phyloP scores from a whole-genome alignment of 495 filamentous ascomycete species.

The Monascus purpureus region DNA sequence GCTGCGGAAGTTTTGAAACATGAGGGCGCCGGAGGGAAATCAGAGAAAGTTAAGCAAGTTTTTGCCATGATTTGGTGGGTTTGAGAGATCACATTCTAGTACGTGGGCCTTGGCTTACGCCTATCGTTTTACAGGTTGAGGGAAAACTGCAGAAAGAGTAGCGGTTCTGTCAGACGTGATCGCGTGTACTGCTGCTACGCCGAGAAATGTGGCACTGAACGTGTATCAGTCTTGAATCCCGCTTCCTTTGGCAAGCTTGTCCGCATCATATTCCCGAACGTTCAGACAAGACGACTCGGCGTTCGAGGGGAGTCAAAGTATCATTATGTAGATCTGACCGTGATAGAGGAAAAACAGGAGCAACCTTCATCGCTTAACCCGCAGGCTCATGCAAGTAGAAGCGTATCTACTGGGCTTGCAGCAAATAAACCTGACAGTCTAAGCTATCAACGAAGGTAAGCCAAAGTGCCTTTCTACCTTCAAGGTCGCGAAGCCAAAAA shows the following conservation, averaged over 20 bases:
- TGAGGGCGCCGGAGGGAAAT: slow-evolving; percentile 55
- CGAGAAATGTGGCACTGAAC: slow-evolving; percentile 74
- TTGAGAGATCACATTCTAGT: background rate
- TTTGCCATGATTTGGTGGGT: slow-evolving; percentile 94
- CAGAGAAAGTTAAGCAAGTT: slow-evolving; percentile 89
- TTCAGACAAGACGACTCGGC: slow-evolving; percentile 82
- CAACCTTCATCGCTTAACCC: slow-evolving; percentile 16
- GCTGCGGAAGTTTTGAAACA: slow-evolving; percentile 65
- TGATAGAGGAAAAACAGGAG: slow-evolving; percentile 41
- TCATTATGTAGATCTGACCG: slow-evolving; percentile 81
- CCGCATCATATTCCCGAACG: slow-evolving; percentile 83
- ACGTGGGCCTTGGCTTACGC: background rate
- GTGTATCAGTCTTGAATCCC: slow-evolving; percentile 85
- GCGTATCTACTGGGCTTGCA: slow-evolving; percentile 5
- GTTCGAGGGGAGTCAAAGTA: slow-evolving; percentile 97
- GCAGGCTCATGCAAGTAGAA: slow-evolving; percentile 12
- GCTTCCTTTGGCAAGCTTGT: slow-evolving; percentile 97
- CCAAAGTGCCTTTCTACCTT: background rate
- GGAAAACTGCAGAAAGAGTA: slow-evolving; percentile 64
- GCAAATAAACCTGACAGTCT: slow-evolving; percentile 14
- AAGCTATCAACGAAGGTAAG: slow-evolving; percentile 24
- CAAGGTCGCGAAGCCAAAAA: background rate
- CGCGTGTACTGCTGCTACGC: slow-evolving; percentile 92
- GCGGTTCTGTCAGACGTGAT: slow-evolving; percentile 75
- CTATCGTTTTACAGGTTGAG: slow-evolving; percentile 51